A percentile compares a stretch with the other conserved stretches of the same genome.
Evolutionary conservation across 495 filamentous ascomycete species (phyloP).

Genomic region (Tetracladium marchalianum): DNA sequence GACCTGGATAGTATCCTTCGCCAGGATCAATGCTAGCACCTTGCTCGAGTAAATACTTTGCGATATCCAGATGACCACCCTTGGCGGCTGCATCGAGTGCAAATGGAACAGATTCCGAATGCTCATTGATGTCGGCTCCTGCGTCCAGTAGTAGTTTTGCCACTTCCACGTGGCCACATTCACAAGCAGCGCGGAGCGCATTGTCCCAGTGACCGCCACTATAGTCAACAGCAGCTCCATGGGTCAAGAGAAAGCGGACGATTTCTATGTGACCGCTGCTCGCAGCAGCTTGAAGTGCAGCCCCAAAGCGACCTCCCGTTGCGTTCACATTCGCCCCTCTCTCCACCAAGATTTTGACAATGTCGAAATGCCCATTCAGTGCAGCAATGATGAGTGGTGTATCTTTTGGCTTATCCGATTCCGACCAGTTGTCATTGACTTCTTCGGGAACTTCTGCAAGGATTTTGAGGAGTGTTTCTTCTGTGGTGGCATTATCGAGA

Average conservation of each 20-base stretch:
- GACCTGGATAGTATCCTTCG: background rate
- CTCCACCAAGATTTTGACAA: background rate
- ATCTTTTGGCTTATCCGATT: constrained; percentile 10
- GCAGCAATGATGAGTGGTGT: constrained; percentile 6
- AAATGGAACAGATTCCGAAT: constrained; percentile 8
- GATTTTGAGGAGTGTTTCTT: constrained; percentile 4
- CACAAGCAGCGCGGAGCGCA: constrained; percentile 17
- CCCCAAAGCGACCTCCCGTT: background rate
- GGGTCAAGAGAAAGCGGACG: constrained; percentile 10
- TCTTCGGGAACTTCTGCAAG: constrained; percentile 13
- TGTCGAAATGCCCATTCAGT: background rate
- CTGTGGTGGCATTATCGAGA: constrained; percentile 14
- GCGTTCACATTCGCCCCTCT: background rate
- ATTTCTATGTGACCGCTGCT: constrained; percentile 1
- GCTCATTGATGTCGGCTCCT: constrained; percentile 17
- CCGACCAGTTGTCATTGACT: constrained; percentile 9
- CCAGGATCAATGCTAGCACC: constrained; percentile 3
- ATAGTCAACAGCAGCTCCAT: constrained; percentile 6
- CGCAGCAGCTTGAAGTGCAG: constrained; percentile 2
- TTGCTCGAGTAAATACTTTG: constrained; percentile 8
- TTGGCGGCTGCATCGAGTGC: constrained; percentile 14
- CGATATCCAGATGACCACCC: constrained; percentile 11
- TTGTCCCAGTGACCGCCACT: constrained; percentile 10
- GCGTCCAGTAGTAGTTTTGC: constrained; percentile 10
- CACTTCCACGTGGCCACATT: constrained; percentile 11